Conservation (phyloP, 305 asterid genomes). For the Coffea humblotiana region DNA sequence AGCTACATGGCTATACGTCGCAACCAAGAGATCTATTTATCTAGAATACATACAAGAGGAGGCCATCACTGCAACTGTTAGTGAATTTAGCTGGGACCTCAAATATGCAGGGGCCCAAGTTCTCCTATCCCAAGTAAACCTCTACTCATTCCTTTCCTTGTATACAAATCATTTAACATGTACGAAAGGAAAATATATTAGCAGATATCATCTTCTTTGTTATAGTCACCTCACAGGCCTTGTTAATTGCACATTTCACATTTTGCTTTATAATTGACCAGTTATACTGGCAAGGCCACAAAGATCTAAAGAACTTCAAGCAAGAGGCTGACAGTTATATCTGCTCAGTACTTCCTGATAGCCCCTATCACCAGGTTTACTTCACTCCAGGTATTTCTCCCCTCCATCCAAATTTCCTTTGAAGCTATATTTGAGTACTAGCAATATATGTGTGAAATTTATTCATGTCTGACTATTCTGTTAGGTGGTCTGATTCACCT, state of each 20-base stretch:
- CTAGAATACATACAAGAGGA: constrained; percentile 54
- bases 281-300: constrained; percentile 52
- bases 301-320: constrained; percentile 47
- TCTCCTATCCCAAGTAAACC: constrained; percentile 56
- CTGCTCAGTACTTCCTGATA: constrained; percentile 53
- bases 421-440: neutral
- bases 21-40: constrained; percentile 47
- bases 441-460: neutral
- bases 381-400: constrained; percentile 52
- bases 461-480: no score
- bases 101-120: constrained; percentile 80
- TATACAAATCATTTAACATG: neutral
- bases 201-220: no score
- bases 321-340: constrained; percentile 63
- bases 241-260: neutral
- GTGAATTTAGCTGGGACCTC: constrained; percentile 89
- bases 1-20: constrained; percentile 78
- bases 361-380: constrained; percentile 60
- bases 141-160: neutral
- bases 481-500: constrained; percentile 69
- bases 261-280: constrained; percentile 6
- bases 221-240: no score
- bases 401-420: neutral
- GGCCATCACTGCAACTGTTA: constrained; percentile 53
- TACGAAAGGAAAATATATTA: no score